These are phyloP conservation scores for Verticillium longisporum DNA, from an alignment of 2,329 filamentous ascomycete species.

Conservation along the genomic window DNA sequence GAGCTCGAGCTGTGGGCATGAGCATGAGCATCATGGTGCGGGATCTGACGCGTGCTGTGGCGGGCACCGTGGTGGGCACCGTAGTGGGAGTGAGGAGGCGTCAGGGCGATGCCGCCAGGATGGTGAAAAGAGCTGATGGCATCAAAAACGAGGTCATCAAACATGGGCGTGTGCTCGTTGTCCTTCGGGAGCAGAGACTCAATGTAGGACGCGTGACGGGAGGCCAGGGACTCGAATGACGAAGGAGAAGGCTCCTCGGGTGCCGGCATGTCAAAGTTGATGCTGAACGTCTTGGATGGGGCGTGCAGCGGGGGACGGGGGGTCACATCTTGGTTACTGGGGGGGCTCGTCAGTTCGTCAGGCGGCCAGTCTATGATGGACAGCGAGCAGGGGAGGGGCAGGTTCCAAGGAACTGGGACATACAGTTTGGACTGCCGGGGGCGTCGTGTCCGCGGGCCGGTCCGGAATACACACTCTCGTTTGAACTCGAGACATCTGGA, in stretches of 20 bases:
- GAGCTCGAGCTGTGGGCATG: slow-evolving; percentile 4
- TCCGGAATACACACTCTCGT: slow-evolving; percentile 45
- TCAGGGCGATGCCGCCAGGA: slow-evolving; percentile 6
- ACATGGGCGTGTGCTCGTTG: slow-evolving; percentile 2
- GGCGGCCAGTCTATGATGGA: too few relatives aligned
- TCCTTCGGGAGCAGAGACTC: slow-evolving; percentile 29
- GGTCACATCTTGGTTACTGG: slow-evolving; percentile 10
- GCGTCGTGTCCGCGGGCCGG: slow-evolving; percentile 41
- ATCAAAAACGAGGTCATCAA: neutral
- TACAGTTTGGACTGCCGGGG: slow-evolving; percentile 36
- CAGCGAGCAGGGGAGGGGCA: neutral
- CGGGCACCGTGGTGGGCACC: neutral
- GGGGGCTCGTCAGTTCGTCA: slow-evolving; percentile 6
- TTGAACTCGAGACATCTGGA: slow-evolving; percentile 44
- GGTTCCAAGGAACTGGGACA: slow-evolving; percentile 12
- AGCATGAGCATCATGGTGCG: neutral
- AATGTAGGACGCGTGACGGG: slow-evolving; percentile 33
- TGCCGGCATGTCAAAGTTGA: slow-evolving; percentile 41
- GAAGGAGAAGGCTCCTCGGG: slow-evolving; percentile 17
- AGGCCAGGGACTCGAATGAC: slow-evolving; percentile 32
- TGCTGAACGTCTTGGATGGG: slow-evolving; percentile 44
- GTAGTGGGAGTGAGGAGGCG: neutral
- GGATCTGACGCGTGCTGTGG: neutral
- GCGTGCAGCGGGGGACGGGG: slow-evolving; percentile 24
- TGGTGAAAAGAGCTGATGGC: slow-evolving; percentile 1